Percentiles rank a stretch among this genome's conserved stretches.
Conservation (phyloP, 108 stramenopile species). For the Cyclotella kingstonii region DNA sequence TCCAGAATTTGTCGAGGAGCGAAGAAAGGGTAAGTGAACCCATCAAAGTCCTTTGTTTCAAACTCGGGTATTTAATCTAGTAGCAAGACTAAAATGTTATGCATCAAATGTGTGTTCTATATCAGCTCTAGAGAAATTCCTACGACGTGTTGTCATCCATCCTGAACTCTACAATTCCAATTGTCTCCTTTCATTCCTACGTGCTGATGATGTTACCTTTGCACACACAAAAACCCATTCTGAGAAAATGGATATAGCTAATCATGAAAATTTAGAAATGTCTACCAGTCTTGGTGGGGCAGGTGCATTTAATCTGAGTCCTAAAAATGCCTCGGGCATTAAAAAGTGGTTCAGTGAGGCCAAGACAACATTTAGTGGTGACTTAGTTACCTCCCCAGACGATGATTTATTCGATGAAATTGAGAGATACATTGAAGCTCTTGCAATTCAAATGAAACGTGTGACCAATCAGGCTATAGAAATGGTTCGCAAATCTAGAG, state of each 20-base stretch:
- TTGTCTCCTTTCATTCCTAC: conserved; percentile 85
- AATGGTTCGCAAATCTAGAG: conserved; percentile 91
- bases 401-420: conserved; percentile 94
- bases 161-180: conserved; percentile 80
- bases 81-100: too few species aligned
- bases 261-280: conserved; percentile 8
- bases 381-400: conserved; percentile 79
- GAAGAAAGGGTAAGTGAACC: conserved; percentile 57
- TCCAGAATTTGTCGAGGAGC: conserved; percentile 86
- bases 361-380: conserved; percentile 77
- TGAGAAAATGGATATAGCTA: conserved; percentile 20
- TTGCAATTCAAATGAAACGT: conserved; percentile 89
- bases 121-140: conserved; percentile 77
- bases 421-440: conserved; percentile 82
- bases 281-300: conserved; percentile 21
- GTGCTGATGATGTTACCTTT: conserved; percentile 89
- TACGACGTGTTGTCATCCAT: conserved; percentile 86
- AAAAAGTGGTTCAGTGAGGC: conserved; percentile 90
- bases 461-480: conserved; percentile 87
- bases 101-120: too few species aligned
- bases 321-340: conserved; percentile 69
- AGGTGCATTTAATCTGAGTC: conserved; percentile 35
- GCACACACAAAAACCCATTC: conserved; percentile 66
- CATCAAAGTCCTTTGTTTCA: too few species aligned
- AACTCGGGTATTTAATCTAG: too few species aligned